Conservation (phyloP, 2,329 filamentous ascomycete species). For the Botrytis sinoallii region DNA sequence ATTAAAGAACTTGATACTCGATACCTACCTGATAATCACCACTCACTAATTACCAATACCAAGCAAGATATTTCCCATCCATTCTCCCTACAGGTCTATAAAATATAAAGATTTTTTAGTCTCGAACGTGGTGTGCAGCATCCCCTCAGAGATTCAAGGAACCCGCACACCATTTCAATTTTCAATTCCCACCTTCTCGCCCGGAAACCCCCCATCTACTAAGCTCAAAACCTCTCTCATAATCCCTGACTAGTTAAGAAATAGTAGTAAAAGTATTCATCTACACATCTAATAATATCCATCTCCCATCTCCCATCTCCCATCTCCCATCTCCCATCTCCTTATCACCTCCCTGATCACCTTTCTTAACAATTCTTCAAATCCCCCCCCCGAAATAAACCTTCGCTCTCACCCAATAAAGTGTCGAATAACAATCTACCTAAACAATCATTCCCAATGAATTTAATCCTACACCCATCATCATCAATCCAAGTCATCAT, state of each 20-base stretch:
- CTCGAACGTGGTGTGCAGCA: fast-evolving
- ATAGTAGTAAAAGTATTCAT: no score
- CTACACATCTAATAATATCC: no score
- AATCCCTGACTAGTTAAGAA: background rate
- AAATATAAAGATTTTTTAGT: no score
- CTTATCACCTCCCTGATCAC: no score
- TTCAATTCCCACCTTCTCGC: no score
- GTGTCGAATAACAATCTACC: background rate
- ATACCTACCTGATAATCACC: background rate
- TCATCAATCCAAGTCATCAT: background rate
- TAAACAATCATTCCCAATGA: background rate
- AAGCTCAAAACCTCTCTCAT: background rate
- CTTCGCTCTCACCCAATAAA: background rate
- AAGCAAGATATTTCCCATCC: no score
- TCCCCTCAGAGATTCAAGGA: background rate
- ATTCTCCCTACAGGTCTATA: background rate
- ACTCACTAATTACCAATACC: background rate
- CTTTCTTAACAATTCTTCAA: no score
- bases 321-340: no score
- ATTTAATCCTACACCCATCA: background rate
- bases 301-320: no score
- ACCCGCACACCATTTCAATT: background rate
- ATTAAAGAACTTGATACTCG: no score
- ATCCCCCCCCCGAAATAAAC: no score
- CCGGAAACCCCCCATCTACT: background rate